Evolutionary conservation across 305 asterid species (phyloP), one percentile per base, ranked within the genome.

Genomic region (Solanum hybrid): DNA sequence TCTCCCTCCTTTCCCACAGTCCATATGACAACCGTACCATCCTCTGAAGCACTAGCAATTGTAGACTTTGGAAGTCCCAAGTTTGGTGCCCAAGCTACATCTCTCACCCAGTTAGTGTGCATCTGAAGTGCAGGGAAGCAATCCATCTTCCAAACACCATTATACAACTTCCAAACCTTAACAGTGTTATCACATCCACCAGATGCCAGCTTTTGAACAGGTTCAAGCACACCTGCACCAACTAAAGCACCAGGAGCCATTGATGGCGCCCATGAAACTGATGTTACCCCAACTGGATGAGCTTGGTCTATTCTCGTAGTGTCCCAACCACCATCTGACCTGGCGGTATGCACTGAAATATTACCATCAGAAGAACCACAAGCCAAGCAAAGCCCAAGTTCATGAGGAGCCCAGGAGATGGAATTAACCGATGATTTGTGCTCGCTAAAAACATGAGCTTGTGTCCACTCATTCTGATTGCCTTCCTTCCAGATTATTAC

Each of bases 1-100:
- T 95, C 98, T 20, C 99, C 98, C 90, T 97, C 99, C 91, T 94
- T 96, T 2, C 93, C 95, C 79, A 90, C 95, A 0, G 98, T 96
- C 99, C 99, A 97, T 87, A 97, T 93, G 20, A 97, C 98, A 20
- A 97, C 98, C 0, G 94, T 95, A 71, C 99, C 98, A 87, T 97
- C 99, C 92, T 97, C 98, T 12, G 99, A 97, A 91, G 97, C 97
- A 89, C 99, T 97, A 1, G 98, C 99, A 37, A 97, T 94, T 5
- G 99, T 97, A 34, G 99, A 94, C 86, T 95, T 97, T 1, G 98
- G 99, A 67, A 97, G 99, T 28, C 99, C 99, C 93, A 95, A 91
- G 36, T 97, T 97, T 11, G 99, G 98, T 0, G 99, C 98, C 98
- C 99, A 97, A 7, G 98, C 95, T 86, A 97, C 99, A 77, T 97